phyloP scores from a whole-genome alignment of 2,329 filamentous ascomycete species.

The Lasiodiplodia hormozganensis region DNA sequence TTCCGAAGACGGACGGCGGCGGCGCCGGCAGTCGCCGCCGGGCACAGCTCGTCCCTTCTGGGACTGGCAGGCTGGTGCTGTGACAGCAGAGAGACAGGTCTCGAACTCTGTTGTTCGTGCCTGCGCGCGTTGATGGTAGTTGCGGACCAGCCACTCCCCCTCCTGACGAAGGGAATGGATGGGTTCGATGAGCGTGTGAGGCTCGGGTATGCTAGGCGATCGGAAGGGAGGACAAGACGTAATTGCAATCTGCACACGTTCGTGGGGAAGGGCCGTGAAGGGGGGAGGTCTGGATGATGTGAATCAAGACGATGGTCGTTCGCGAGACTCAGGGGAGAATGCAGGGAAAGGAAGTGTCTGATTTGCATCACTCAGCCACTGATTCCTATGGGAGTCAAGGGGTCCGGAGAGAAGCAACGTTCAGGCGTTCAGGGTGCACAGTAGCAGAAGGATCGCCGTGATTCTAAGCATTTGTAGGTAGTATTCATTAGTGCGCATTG shows the following conservation, averaged over 20 bases:
- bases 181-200: background rate
- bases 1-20: background rate
- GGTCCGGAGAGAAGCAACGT: background rate
- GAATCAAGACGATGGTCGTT: background rate
- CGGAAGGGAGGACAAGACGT: background rate
- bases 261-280: background rate
- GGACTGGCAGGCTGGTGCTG: background rate
- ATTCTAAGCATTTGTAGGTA: background rate
- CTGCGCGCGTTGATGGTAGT: background rate
- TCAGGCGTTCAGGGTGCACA: background rate
- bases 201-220: background rate
- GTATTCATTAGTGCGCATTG: background rate
- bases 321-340: background rate
- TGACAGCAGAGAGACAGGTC: slow-evolving; percentile 11
- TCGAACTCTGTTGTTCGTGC: background rate
- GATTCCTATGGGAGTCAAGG: background rate
- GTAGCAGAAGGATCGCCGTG: background rate
- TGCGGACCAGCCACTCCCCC: background rate
- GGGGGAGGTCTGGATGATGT: background rate
- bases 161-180: background rate
- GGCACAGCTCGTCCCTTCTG: background rate
- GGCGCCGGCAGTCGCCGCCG: background rate
- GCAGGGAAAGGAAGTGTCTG: slow-evolving; percentile 1
- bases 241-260: slow-evolving; percentile 1
- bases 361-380: slow-evolving; percentile 11